Evolutionary conservation across 2,329 filamentous ascomycete species (phyloP), one percentile per base, ranked within the genome.

Genomic region (Hymenoscyphus albidus): DNA sequence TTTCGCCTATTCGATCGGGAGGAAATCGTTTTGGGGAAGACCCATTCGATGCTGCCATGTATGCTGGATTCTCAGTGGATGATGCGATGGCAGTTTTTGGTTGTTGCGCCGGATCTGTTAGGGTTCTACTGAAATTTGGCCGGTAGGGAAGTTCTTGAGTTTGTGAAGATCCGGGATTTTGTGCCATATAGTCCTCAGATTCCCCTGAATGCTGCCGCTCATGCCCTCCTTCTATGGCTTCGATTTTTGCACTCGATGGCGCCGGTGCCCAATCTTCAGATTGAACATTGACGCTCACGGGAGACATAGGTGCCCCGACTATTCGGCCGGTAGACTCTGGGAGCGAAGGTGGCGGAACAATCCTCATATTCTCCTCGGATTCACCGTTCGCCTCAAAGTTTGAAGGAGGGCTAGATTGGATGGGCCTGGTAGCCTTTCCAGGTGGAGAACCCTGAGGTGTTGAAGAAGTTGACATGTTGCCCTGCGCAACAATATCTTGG

Each of bases 251-350:
- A 69, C 82, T 82, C 38, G 82, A 83, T 27, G 83, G 80, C 69
- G 79, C 78, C 27, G 79, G 78, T 22, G 78, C 77, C 81, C 81
- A 85, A 72, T 82, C 79, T 54, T 83, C 82, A 31, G 79, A 76
- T 59, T 82, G 81, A 63, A 83, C 81, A 70, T 83, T 85, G 62
- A 86, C 79, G 64, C 78, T 80, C 63, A 85, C 83, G 18, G 85
- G 84, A 51, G 85, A 87, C 35, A 81, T 78, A 38, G 85, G 84
- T 16, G 80, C 79, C 60, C 82, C 80, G 66, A 81, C 80, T 65
- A 86, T 76, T 65, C 79, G 68, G 14, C 70, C 71, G 54, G 66
- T 62, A 4, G 72, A 69, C 48, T 71, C 69, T 14, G 71, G 66
- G 59, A 71, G 67, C 12, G 59, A 40, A 13, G 69, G 66, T 39